Evolutionary conservation across 2,329 filamentous ascomycete genomes (phyloP), one percentile per base, ranked within the genome.

Genomic region (Onygenales sp.): DNA sequence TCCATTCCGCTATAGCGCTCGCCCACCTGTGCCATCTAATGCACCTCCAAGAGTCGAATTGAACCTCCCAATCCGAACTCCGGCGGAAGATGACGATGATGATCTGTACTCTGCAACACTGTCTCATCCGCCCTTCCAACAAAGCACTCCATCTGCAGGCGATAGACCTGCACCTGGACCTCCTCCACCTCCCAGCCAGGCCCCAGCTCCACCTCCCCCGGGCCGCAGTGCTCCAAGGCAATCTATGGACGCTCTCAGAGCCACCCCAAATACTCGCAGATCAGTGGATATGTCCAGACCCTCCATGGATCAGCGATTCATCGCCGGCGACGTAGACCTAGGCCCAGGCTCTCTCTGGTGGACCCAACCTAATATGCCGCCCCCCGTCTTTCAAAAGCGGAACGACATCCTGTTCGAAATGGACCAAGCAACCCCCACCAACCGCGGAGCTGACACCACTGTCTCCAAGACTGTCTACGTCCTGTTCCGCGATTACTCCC

Each of bases 401-500:
- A 86, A 83, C 61, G 93, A 98, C 65, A 78, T 97, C 13, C 80
- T 89, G 51, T 86, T 83, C 50, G 90, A 97, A 68, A 79, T 85
- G 21, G 88, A 95, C 58, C 88, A 96, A 65, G 83, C 84, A 1
- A 84, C 79, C 6, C 80, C 85, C 11, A 78, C 80, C 9, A 84
- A 84, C 58, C 81, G 84, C 11, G 85, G 85, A 32, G 84, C 87
- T 31, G 85, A 84, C 66, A 83, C 83, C 0, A 79, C 78, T 1
- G 75, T 95, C 17, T 87, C 85, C 6, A 91, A 91, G 59, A 84
- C 91, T 55, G 78, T 96, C 42, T 93, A 86, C 61, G 76, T 97
- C n/a, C 74, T 98, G 7, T 98, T 88, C 74, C 85, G 90, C 63
- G 93, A 98, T 71, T 98, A 98, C 69, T 96, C 91, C 14, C 93